Conservation (phyloP, 495 filamentous ascomycete species). For the Opeltia flavorubescens region DNA sequence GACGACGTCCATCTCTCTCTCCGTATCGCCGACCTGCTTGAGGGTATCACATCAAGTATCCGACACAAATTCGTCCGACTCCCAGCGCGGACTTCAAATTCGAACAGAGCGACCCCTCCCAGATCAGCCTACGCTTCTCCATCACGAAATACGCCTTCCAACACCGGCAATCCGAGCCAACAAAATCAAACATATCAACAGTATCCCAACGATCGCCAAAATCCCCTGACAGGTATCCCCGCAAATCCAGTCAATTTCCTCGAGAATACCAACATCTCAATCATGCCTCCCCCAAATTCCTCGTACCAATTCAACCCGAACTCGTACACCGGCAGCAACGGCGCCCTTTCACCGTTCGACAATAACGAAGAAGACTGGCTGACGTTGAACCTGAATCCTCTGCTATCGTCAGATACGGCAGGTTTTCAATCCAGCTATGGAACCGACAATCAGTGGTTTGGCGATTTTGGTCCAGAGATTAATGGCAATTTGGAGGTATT, state of each 20-base stretch:
- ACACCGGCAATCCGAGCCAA: conserved; percentile 1
- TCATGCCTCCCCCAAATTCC: conserved; percentile 32
- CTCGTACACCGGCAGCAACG: conserved; percentile 4
- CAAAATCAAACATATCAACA: conserved; percentile 2
- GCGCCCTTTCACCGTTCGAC: conserved; percentile 6
- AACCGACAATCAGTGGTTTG: conserved; percentile 8
- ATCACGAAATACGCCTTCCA: neutral
- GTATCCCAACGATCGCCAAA: conserved; percentile 1
- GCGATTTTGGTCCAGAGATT: conserved; percentile 12
- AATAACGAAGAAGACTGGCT: conserved; percentile 28
- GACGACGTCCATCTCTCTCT: conserved; percentile 95
- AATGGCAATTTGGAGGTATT: conserved; percentile 13
- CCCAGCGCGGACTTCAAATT: conserved; percentile 13
- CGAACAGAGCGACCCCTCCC: neutral
- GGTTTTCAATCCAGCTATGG: neutral
- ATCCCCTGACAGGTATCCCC: conserved; percentile 24
- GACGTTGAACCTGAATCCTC: conserved; percentile 29
- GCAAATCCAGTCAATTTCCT: conserved; percentile 25
- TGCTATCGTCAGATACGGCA: conserved; percentile 16
- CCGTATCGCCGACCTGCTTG: conserved; percentile 82
- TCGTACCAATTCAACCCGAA: conserved; percentile 6
- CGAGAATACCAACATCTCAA: conserved; percentile 22
- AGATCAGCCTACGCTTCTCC: neutral
- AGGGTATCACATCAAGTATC: conserved; percentile 61
- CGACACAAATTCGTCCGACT: conserved; percentile 58